phyloP scores from a whole-genome alignment of 75 land plant species.

The Isoetes taiwanensis region DNA sequence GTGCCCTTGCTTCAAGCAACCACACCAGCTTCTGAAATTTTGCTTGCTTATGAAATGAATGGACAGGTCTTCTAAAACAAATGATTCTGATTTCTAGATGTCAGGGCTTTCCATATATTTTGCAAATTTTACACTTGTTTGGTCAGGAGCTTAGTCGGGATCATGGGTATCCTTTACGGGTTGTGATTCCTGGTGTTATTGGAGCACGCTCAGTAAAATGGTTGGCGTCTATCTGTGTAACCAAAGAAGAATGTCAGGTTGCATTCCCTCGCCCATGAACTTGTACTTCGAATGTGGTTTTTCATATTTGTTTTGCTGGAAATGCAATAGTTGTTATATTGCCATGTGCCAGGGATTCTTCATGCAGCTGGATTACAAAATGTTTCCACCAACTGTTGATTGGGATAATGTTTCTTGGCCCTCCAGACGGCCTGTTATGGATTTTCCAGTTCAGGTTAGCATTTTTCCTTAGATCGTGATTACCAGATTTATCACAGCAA shows the following conservation, averaged over 20 bases:
- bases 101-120: no score
- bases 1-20: constrained; percentile 79
- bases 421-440: constrained; percentile 80
- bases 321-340: no score
- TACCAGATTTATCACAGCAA: no score
- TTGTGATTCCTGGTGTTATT: constrained; percentile 89
- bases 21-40: constrained; percentile 76
- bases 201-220: constrained; percentile 99
- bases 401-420: constrained; percentile 87
- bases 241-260: constrained; percentile 86
- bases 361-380: constrained; percentile 96
- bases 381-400: constrained; percentile 92
- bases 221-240: constrained; percentile 59
- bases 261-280: neutral
- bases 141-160: constrained; percentile 71
- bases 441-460: constrained; percentile 85
- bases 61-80: constrained; percentile 87
- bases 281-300: no score
- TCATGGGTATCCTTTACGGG: constrained; percentile 93
- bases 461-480: no score
- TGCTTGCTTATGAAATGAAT: constrained; percentile 99
- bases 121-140: no score
- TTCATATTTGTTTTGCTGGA: no score
- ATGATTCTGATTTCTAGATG: no score
- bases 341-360: constrained; percentile 99